These are phyloP conservation scores for Elsinoe arachidis DNA, from an alignment of 2,329 filamentous ascomycete species.

Conservation along the genomic window DNA sequence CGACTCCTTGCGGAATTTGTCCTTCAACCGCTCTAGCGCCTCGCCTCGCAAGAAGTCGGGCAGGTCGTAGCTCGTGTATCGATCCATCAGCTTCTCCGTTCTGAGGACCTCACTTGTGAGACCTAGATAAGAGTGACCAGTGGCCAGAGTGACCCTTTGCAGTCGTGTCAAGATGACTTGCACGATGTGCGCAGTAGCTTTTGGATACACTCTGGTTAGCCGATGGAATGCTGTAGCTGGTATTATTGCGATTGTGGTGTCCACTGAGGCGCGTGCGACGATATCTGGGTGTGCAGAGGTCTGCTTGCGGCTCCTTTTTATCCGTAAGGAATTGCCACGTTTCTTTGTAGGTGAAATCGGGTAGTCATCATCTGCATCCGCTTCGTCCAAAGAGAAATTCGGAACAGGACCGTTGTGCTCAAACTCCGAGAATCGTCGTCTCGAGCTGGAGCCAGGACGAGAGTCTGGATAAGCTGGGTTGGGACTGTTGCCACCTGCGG, in stretches of 20 bases:
- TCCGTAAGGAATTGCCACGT: background rate
- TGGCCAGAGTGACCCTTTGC: slow-evolving; percentile 87
- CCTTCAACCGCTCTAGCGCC: slow-evolving; percentile 74
- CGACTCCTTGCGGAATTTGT: slow-evolving; percentile 73
- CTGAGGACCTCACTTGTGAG: slow-evolving; percentile 84
- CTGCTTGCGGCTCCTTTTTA: slow-evolving; percentile 27
- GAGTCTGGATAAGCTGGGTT: background rate
- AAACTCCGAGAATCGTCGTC: slow-evolving; percentile 7
- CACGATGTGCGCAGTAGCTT: slow-evolving; percentile 93
- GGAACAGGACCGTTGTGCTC: slow-evolving; percentile 45
- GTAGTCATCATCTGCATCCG: slow-evolving; percentile 2
- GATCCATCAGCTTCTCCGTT: slow-evolving; percentile 88
- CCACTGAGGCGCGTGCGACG: slow-evolving; percentile 87
- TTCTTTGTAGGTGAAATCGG: background rate
- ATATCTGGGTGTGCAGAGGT: slow-evolving; percentile 93
- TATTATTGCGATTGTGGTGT: slow-evolving; percentile 97
- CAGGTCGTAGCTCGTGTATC: slow-evolving; percentile 82
- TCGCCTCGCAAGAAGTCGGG: slow-evolving; percentile 83
- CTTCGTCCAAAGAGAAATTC: slow-evolving; percentile 59
- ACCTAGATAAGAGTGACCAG: slow-evolving; percentile 88
- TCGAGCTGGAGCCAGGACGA: slow-evolving; percentile 20
- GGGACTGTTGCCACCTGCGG: background rate
- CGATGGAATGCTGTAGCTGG: slow-evolving; percentile 91
- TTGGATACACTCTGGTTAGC: slow-evolving; percentile 86
- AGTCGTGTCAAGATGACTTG: slow-evolving; percentile 93